A percentile compares a stretch with the other conserved stretches of the same genome.
phyloP scores from a whole-genome alignment of 164 flowering plant genomes.

The Annona cherimola region DNA sequence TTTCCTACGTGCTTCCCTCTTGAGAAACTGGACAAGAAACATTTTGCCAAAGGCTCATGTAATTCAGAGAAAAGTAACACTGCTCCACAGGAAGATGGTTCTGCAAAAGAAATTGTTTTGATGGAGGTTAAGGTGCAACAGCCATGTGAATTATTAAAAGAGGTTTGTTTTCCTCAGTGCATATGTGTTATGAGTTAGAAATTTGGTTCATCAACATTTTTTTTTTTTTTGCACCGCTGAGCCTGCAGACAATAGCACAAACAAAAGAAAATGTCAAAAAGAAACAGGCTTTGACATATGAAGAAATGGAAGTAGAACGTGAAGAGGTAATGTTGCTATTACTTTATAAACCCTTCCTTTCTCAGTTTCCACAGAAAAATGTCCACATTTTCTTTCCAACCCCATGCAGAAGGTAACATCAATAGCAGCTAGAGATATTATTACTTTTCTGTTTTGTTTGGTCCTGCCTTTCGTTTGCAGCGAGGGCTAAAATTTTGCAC shows the following conservation, averaged over 20 bases:
- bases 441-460: no score
- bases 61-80: conserved; percentile 41
- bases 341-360: not conserved
- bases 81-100: conserved; percentile 35
- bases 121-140: conserved; percentile 73
- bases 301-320: conserved; percentile 92
- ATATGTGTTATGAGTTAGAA: not conserved
- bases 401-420: no score
- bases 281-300: conserved; percentile 93
- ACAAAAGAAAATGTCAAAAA: conserved; percentile 90
- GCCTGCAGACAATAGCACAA: conserved; percentile 58
- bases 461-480: no score
- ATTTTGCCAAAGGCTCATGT: conserved; percentile 80
- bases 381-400: no score
- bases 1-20: conserved; percentile 58
- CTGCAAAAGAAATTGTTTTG: conserved; percentile 62
- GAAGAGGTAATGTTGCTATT: conserved; percentile 57
- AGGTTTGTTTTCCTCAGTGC: conserved; percentile 55
- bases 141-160: conserved; percentile 68
- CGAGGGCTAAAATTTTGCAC: no score
- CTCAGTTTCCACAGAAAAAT: no score
- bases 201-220: not conserved
- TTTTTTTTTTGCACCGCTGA: conserved; percentile 3
- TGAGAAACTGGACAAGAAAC: conserved; percentile 79
- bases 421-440: no score